A percentile compares a stretch with the other conserved stretches of the same genome.
Evolutionary conservation across 2,329 filamentous ascomycete species (phyloP).

Genomic region (Penicillium nordicum): DNA sequence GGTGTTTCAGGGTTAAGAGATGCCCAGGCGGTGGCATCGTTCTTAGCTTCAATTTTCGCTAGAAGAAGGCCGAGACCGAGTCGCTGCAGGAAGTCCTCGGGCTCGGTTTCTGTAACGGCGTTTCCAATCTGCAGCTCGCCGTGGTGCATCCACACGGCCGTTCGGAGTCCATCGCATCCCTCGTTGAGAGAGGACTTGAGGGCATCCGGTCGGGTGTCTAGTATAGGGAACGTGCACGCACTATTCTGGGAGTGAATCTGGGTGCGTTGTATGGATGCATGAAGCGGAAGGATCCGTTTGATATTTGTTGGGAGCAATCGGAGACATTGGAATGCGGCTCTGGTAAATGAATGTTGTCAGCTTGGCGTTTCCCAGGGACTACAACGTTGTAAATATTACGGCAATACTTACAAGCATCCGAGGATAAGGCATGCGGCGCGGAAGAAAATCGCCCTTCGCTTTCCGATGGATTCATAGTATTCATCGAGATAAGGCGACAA

Average conservation of each 20-base stretch:
- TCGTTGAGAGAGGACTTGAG: conserved; percentile 21
- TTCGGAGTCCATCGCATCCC: conserved; percentile 28
- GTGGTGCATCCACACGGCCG: conserved; percentile 26
- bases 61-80: conserved; percentile 26
- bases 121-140: conserved; percentile 23
- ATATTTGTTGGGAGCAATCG: not conserved
- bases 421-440: conserved; percentile 26
- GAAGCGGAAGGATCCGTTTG: not conserved
- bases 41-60: conserved; percentile 6
- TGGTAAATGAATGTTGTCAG: not conserved
- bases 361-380: no score
- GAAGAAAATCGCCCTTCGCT: conserved; percentile 22
- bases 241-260: not conserved
- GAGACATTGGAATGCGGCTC: conserved; percentile 17
- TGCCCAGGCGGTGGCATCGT: conserved; percentile 3
- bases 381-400: not conserved
- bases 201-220: conserved; percentile 16
- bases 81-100: conserved; percentile 14
- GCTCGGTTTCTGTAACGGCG: conserved; percentile 7
- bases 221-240: conserved; percentile 24
- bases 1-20: not conserved
- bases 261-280: not conserved
- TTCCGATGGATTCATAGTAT: conserved; percentile 11
- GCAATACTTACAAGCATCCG: conserved; percentile 18
- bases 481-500: conserved; percentile 16